Percentiles rank a stretch among this genome's conserved stretches.
These are phyloP conservation scores for Gracilaria domingensis DNA, from an alignment of 23 red algal species.

Conservation along the genomic window DNA sequence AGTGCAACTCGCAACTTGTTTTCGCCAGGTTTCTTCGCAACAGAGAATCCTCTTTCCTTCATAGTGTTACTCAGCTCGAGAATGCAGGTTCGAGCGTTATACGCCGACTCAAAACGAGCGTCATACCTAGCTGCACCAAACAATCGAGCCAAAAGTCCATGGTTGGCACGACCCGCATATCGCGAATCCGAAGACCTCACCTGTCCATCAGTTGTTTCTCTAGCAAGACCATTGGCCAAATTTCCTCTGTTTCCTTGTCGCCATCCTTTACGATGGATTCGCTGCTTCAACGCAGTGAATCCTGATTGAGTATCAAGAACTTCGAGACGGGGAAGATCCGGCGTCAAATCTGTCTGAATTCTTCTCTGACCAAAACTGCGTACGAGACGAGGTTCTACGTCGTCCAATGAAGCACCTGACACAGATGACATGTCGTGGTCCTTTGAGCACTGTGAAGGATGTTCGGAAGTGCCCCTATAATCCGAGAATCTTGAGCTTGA, in stretches of 20 bases:
- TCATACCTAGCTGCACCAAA: slow-evolving; percentile 6
- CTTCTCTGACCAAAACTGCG: slow-evolving; percentile 30
- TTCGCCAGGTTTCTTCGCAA: slow-evolving; percentile 15
- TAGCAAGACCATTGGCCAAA: not conserved
- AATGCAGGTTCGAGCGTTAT: slow-evolving; percentile 18
- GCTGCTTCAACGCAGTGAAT: not conserved
- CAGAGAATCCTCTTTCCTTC: slow-evolving; percentile 30
- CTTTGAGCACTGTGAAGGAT: not conserved
- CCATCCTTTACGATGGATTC: not conserved
- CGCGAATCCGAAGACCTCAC: not conserved
- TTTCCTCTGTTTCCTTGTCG: not conserved
- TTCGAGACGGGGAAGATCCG: not conserved
- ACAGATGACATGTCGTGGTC: not conserved
- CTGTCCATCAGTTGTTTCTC: not conserved
- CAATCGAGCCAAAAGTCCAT: slow-evolving; percentile 16
- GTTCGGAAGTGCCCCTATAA: not conserved
- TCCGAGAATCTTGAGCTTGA: not conserved
- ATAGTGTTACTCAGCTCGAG: slow-evolving; percentile 2
- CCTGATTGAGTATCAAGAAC: slow-evolving; percentile 16
- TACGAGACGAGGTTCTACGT: slow-evolving; percentile 35
- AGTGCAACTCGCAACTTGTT: slow-evolving; percentile 20
- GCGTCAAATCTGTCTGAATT: slow-evolving; percentile 22
- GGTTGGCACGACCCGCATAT: not conserved
- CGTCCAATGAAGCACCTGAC: not conserved
- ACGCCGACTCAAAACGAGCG: slow-evolving; percentile 19